Base-by-base conservation (phyloP, 116 monocot genomes). In the Posidonia oceanica region DNA sequence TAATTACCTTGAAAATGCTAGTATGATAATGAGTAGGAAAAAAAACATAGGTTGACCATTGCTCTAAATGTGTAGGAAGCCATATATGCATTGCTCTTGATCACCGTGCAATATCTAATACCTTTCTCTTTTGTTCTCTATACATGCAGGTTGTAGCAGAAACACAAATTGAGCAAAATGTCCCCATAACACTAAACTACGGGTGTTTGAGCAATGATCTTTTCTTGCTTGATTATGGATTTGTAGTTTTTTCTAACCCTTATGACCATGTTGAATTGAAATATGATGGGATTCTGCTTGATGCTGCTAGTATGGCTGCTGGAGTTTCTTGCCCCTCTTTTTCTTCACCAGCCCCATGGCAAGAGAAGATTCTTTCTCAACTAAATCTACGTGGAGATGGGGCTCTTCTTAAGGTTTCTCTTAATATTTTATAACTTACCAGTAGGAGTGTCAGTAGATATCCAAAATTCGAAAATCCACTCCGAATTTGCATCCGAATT, bases 171-270 rank as follows among this genome's bases (percentile, higher is more conserved):
- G 75, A 85, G 72, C 67, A 78, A 75, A 69, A 85, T 72, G 64
- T 74, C 39, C 77, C 83, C 3, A 75, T 98, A 10, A 77, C 75
- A 64, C 83, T 98, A 36, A 98, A 98, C 61, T 98, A 98, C 80
- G 98, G 98, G 39, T 69, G 74, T 68, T 76, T 93, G 63, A 90
- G 79, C 68, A 98, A 98, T 79, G 98, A 98, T 74, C 75, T 93
- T 61, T 90, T 98, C 67, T 81, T 98, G 59, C 87, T 98, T 72
- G 98, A 98, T 80, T 98, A 93, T 86, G 98, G 98, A 21, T 98
- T 98, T 87, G 90, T 90, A 41, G 70, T 87, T 69, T 80, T 82
- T 40, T 83, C 83, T 39, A 98, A 98, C 62, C 84, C 89, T 21
- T 84, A 82, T 78, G 98, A 98, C 62, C 60, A 69, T 74, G 68